These are phyloP conservation scores for Postia placenta DNA, from an alignment of 768 basidiomycete genomes.

Conservation along the genomic window DNA sequence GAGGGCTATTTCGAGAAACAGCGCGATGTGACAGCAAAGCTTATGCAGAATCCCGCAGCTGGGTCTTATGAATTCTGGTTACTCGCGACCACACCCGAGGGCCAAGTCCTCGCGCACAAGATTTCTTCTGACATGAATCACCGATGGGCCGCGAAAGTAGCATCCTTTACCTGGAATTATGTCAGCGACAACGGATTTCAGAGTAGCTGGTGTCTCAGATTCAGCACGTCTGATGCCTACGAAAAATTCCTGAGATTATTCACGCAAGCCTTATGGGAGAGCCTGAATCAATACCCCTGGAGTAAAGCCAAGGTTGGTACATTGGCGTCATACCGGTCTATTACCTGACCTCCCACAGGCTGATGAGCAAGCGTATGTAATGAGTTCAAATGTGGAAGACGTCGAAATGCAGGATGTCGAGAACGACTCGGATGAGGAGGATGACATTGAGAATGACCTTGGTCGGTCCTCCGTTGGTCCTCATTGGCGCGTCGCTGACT, in stretches of 20 bases:
- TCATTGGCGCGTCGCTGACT: neutral
- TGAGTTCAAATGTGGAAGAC: conserved; percentile 71
- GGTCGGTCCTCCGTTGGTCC: conserved; percentile 33
- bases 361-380: conserved; percentile 85
- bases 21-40: conserved; percentile 46
- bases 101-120: conserved; percentile 52
- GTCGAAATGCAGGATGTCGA: conserved; percentile 83
- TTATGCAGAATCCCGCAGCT: conserved; percentile 38
- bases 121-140: conserved; percentile 68
- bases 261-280: conserved; percentile 75
- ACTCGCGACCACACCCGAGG: conserved; percentile 43
- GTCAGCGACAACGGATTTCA: conserved; percentile 43
- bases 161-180: conserved; percentile 89
- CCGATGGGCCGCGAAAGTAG: conserved; percentile 51
- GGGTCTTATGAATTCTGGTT: conserved; percentile 54
- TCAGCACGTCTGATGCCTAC: conserved; percentile 51
- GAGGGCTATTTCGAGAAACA: conserved; percentile 45
- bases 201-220: conserved; percentile 82
- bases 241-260: conserved; percentile 55
- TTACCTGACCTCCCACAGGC: conserved; percentile 33
- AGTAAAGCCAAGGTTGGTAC: conserved; percentile 72
- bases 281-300: conserved; percentile 66
- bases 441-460: conserved; percentile 67
- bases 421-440: conserved; percentile 71
- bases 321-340: neutral